Base-by-base conservation (phyloP, 176 grass and related monocot species). In the Canna indica region DNA sequence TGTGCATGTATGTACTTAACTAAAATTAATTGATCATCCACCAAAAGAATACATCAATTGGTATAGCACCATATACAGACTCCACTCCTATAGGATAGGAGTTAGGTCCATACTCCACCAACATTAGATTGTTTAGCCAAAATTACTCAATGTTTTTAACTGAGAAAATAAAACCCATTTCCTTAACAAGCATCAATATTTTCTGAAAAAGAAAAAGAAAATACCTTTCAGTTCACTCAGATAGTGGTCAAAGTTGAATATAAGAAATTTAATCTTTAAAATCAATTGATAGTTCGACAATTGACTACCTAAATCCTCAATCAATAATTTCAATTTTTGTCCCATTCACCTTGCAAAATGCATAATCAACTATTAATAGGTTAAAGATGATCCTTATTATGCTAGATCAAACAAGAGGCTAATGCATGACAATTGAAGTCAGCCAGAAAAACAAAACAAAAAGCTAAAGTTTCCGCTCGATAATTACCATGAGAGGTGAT, bases 401-500 rank as follows among this genome's bases (percentile, higher is more conserved):
- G 36, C 62, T 65, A n/a, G 18, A 65, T 36, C 6, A 36, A 39
- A n/a, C 2, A n/a, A 60, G 58, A 60, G 33, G 33, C 24, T 39
- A n/a, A 66, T 38, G 62, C 62, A 38, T 2, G 7, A 35, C 25
- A 32, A 16, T 16, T 13, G 13, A 52, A 4, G 1, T 18, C 7
- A 24, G n/a, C 41, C 8, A 70, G 24, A 30, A 47, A 20, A 18
- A 7, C 7, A 27, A 29, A 47, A 4, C 7, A 46, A 69, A 12
- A 45, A 45, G 38, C 24, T 22, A 26, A 47, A n/a, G 16, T 65
- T 36, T 61, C 20, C 11, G 36, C 16, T 24, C 6, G 30, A 30
- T 57, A 65, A 79, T 84, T 42, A 97, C 94, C 94, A 71, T 84
- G 89, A 0, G 84, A 81, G 45, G 84, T 90, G 73, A 93, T 64